These are phyloP conservation scores for Boletus subcaerulescens DNA, from an alignment of 768 basidiomycete genomes.

Conservation along the genomic window DNA sequence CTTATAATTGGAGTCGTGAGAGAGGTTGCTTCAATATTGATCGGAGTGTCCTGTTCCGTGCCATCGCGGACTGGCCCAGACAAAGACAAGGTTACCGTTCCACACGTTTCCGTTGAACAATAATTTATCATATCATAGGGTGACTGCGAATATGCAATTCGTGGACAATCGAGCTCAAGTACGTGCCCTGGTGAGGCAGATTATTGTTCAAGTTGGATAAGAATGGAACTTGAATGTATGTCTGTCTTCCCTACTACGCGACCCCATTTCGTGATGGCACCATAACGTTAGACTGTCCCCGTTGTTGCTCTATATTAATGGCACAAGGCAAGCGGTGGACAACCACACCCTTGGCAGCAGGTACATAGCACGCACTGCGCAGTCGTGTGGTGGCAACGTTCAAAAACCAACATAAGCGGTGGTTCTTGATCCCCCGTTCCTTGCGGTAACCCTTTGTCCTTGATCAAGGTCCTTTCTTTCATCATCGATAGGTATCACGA, in stretches of 20 bases:
- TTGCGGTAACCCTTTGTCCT: not conserved
- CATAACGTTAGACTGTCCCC: not conserved
- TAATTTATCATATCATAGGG: too few relatives aligned
- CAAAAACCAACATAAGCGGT: constrained; percentile 4
- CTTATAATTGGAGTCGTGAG: too few relatives aligned
- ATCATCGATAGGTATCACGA: constrained; percentile 14
- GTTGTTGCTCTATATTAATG: constrained; percentile 11
- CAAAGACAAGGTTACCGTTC: too few relatives aligned
- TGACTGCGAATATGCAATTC: too few relatives aligned
- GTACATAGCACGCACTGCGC: not conserved
- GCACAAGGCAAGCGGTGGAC: constrained; percentile 15
- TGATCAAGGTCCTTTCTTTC: constrained; percentile 8
- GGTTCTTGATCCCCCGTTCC: not conserved
- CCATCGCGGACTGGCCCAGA: too few relatives aligned
- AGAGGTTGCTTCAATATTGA: too few relatives aligned
- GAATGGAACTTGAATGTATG: not conserved
- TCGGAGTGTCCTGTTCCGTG: too few relatives aligned
- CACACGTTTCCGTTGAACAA: too few relatives aligned
- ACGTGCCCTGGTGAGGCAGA: too few relatives aligned
- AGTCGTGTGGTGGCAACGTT: not conserved
- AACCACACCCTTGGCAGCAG: constrained; percentile 1
- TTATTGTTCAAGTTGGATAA: too few relatives aligned
- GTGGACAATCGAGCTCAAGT: too few relatives aligned
- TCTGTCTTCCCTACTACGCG: not conserved
- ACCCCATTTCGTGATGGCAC: not conserved